Evolutionary conservation across 2,329 filamentous ascomycete species (phyloP).

Genomic region (Oidium heveae): DNA sequence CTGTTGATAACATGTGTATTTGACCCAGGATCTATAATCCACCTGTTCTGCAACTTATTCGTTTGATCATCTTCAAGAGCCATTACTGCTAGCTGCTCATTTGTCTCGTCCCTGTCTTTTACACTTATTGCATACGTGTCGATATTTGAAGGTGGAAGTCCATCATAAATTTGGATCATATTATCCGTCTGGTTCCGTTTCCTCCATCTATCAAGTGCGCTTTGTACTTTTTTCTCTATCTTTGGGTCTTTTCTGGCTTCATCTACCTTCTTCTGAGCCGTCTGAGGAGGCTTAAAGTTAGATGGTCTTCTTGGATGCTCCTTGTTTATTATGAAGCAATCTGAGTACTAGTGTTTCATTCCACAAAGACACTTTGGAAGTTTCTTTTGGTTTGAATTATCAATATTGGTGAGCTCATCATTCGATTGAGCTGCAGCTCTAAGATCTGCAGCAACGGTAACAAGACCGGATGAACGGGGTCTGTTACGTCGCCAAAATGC

Average conservation of each 20-base stretch:
- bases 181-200: not conserved
- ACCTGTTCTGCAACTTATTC: not conserved
- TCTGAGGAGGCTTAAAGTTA: not conserved
- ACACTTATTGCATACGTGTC: not conserved
- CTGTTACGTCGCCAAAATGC: not conserved
- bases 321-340: not conserved
- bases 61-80: not conserved
- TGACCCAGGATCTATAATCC: not conserved
- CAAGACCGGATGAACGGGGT: not conserved
- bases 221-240: not conserved
- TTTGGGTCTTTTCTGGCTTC: not conserved
- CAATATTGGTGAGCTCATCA: not conserved
- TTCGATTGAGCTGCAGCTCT: not conserved
- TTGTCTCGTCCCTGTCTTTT: not conserved
- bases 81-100: not conserved
- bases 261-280: not conserved
- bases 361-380: not conserved
- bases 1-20: not conserved
- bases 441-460: not conserved
- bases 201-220: not conserved
- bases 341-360: not conserved
- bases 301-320: not conserved
- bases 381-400: not conserved
- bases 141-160: not conserved
- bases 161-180: not conserved